phyloP scores from a whole-genome alignment of 805 yeast genomes.

The Saccharomycopsis schoenii region DNA sequence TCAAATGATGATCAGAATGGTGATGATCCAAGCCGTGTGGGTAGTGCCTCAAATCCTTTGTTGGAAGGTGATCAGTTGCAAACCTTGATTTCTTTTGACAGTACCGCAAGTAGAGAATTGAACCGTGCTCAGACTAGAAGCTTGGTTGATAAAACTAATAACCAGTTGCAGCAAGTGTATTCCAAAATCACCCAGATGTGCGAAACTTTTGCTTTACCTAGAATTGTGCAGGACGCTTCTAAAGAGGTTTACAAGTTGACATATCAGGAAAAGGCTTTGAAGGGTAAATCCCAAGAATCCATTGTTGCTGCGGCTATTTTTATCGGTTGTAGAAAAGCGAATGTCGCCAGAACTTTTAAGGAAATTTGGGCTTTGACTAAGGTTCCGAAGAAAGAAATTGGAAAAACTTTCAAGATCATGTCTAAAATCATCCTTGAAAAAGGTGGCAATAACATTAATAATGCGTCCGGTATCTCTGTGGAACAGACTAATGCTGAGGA shows the following conservation, averaged over 20 bases:
- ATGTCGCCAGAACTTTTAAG: slow-evolving; percentile 88
- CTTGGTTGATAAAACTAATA: slow-evolving; percentile 78
- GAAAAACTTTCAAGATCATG: slow-evolving; percentile 80
- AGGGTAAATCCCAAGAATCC: slow-evolving; percentile 87
- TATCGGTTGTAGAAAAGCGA: slow-evolving; percentile 89
- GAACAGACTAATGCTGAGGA: slow-evolving; percentile 91
- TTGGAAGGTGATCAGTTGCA: slow-evolving; percentile 86
- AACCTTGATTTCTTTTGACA: slow-evolving; percentile 82
- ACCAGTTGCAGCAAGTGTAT: slow-evolving; percentile 80
- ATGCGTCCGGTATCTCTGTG: slow-evolving; percentile 42
- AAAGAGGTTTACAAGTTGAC: slow-evolving; percentile 92
- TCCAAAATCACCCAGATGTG: slow-evolving; percentile 91
- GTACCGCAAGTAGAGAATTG: slow-evolving; percentile 82
- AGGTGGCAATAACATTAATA: slow-evolving; percentile 23
- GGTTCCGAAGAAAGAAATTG: slow-evolving; percentile 91
- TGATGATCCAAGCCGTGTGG: slow-evolving; percentile 98
- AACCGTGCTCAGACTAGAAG: slow-evolving; percentile 83
- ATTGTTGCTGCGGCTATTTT: slow-evolving; percentile 95
- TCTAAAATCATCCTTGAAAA: slow-evolving; percentile 50
- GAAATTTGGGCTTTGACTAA: slow-evolving; percentile 93
- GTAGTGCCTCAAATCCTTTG: slow-evolving; percentile 90
- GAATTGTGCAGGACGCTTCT: slow-evolving; percentile 94
- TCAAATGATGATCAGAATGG: slow-evolving; percentile 97
- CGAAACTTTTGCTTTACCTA: slow-evolving; percentile 91
- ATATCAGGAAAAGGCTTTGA: slow-evolving; percentile 72